Evolutionary conservation across 768 basidiomycete genomes (phyloP).

Genomic region (Lentinula aciculospora): DNA sequence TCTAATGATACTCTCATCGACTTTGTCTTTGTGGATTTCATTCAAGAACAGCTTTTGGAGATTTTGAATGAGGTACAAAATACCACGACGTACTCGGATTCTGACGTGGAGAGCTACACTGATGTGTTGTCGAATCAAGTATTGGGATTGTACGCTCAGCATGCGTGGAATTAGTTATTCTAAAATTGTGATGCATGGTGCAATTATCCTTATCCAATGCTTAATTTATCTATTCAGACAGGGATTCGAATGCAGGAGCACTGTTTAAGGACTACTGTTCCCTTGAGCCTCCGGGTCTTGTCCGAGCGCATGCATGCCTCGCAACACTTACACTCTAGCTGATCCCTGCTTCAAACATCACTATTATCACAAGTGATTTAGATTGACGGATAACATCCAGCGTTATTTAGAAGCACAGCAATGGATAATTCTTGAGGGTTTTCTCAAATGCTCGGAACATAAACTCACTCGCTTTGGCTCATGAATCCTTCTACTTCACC

Average conservation of each 20-base stretch:
- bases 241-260: too few relatives aligned
- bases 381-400: background rate
- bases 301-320: too few relatives aligned
- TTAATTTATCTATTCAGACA: background rate
- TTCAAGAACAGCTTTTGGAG: constrained; percentile 42
- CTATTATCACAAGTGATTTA: background rate
- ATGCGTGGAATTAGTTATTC: constrained; percentile 31
- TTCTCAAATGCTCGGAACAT: background rate
- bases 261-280: too few relatives aligned
- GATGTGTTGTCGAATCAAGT: constrained; percentile 42
- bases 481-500: background rate
- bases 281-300: too few relatives aligned
- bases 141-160: constrained; percentile 55
- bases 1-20: constrained; percentile 48
- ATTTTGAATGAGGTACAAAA: constrained; percentile 44
- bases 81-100: constrained; percentile 38
- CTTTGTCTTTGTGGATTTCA: constrained; percentile 73
- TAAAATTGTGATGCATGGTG: background rate
- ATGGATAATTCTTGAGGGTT: background rate
- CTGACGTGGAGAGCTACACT: constrained; percentile 54
- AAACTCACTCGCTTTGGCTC: background rate
- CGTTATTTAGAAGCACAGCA: background rate
- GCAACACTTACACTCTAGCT: too few relatives aligned
- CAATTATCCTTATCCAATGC: background rate
- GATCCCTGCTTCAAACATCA: background rate